These are phyloP conservation scores for Wickerhamiella lipophila DNA, from an alignment of 805 yeast species.

Conservation along the genomic window DNA sequence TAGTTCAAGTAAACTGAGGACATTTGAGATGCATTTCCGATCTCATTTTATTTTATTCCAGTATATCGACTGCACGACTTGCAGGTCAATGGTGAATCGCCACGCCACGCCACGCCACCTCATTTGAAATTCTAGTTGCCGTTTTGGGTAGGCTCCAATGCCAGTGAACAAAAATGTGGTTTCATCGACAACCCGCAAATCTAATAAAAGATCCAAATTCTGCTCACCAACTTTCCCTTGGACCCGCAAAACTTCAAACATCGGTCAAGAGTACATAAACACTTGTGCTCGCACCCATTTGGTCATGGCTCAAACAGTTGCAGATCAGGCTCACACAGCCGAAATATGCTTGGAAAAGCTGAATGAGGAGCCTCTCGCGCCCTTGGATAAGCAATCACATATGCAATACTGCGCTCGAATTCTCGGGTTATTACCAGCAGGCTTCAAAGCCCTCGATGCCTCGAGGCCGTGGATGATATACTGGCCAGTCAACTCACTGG, in stretches of 20 bases:
- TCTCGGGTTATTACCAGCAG: constrained; percentile 36
- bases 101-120: neutral
- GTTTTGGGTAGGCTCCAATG: neutral
- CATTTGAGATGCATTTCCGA: no score
- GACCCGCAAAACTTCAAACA: neutral
- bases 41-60: no score
- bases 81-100: no score
- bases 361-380: constrained; percentile 5
- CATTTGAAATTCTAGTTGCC: neutral
- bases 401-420: constrained; percentile 34
- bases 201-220: neutral
- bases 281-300: neutral
- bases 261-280: neutral
- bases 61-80: no score
- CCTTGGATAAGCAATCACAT: constrained; percentile 29
- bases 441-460: constrained; percentile 56
- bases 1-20: no score
- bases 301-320: neutral
- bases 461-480: constrained; percentile 86
- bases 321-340: neutral
- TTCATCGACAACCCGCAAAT: neutral
- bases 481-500: constrained; percentile 58
- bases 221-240: neutral
- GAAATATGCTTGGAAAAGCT: neutral
- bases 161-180: neutral